A percentile compares a stretch with the other conserved stretches of the same genome.
phyloP scores from a whole-genome alignment of 495 filamentous ascomycete species.

The Hypoxylon fuscum region DNA sequence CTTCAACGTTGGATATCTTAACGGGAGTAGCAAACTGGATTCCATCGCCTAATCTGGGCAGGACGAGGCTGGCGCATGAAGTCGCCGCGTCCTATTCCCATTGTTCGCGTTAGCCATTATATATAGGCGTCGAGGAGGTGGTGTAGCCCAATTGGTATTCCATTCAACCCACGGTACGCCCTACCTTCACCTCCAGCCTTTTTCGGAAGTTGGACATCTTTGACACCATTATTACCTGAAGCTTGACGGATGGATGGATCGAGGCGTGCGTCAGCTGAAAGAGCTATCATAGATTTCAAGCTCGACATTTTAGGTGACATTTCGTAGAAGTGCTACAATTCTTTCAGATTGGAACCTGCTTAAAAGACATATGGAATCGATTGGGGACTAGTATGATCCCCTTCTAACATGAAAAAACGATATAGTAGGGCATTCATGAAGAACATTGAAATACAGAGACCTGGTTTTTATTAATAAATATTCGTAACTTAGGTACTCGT shows the following conservation, averaged over 20 bases:
- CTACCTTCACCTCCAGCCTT: conserved; percentile 3
- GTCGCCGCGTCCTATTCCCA: conserved; percentile 16
- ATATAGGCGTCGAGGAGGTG: not conserved
- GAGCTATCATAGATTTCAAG: conserved; percentile 14
- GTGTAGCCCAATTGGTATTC: not conserved
- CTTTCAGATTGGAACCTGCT: not conserved
- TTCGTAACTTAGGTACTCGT: too few species aligned
- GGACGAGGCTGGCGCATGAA: not conserved
- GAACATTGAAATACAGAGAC: too few species aligned
- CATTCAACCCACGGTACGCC: not conserved
- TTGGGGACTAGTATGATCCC: too few species aligned
- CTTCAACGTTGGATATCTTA: conserved; percentile 27
- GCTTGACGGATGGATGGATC: not conserved
- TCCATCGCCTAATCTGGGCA: not conserved
- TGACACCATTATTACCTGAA: not conserved
- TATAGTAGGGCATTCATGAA: too few species aligned
- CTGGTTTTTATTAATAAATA: too few species aligned
- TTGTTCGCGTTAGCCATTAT: conserved; percentile 2
- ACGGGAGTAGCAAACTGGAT: conserved; percentile 19
- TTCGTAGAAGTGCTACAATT: not conserved
- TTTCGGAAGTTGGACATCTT: not conserved
- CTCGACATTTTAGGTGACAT: conserved; percentile 17
- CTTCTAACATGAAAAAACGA: too few species aligned
- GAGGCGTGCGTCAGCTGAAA: conserved; percentile 6
- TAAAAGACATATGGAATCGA: not conserved